Percentiles rank a stretch among this genome's conserved stretches.
Evolutionary conservation across 75 land plant genomes (phyloP).

Genomic region (Cupressus sempervirens): DNA sequence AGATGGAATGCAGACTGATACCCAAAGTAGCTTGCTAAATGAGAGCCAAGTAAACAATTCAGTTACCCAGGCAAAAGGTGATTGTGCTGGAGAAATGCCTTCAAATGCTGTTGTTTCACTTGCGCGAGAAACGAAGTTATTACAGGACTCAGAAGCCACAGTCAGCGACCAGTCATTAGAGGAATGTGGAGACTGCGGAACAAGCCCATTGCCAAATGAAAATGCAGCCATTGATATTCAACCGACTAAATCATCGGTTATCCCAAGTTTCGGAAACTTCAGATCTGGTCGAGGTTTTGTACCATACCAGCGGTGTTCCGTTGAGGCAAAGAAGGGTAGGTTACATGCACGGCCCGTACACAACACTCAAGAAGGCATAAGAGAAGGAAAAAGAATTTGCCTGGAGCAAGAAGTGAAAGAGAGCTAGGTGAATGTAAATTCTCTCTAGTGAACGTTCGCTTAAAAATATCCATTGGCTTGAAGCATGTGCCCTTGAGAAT

Average conservation of each 20-base stretch:
- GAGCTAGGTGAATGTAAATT: background rate
- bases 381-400: conserved; percentile 10
- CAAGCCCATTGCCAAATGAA: background rate
- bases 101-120: background rate
- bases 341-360: conserved; percentile 11
- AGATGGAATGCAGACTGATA: conserved; percentile 4
- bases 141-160: conserved; percentile 6
- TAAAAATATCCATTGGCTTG: background rate
- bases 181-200: background rate
- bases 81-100: background rate
- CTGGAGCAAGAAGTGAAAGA: conserved; percentile 4
- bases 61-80: background rate
- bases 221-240: background rate
- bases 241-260: background rate
- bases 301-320: conserved; percentile 71
- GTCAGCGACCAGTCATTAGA: conserved; percentile 5
- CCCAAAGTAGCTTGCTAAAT: background rate
- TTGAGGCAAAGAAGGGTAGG: conserved; percentile 47
- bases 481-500: background rate
- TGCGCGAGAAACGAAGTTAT: conserved; percentile 1
- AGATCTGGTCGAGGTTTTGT: conserved; percentile 42
- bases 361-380: background rate
- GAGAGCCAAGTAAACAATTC: background rate
- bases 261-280: conserved; percentile 7
- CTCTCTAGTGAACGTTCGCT: background rate